These are phyloP conservation scores for Ceraceosorus guamensis DNA, from an alignment of 1,284 basidiomycete species.

Conservation along the genomic window DNA sequence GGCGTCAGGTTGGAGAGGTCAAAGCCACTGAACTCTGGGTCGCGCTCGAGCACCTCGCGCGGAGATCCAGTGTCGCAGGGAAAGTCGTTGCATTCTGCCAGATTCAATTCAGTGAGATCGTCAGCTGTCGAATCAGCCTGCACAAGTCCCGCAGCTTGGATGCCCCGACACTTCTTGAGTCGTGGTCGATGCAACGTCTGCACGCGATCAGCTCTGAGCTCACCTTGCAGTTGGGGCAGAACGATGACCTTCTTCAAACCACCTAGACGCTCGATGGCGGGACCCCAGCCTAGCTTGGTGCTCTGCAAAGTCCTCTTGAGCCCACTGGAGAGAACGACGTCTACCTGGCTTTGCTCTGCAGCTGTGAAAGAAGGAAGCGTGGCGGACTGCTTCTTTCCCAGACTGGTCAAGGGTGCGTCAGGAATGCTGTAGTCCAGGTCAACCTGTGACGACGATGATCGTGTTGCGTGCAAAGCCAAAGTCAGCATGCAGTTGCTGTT, in stretches of 20 bases:
- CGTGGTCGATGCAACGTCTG: neutral
- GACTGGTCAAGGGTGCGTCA: slow-evolving; percentile 43
- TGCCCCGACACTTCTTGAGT: too few species aligned
- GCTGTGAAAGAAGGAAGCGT: slow-evolving; percentile 27
- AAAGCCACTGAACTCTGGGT: slow-evolving; percentile 37
- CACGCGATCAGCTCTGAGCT: neutral
- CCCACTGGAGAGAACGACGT: slow-evolving; percentile 37
- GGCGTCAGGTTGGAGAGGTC: slow-evolving; percentile 40
- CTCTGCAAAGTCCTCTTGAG: slow-evolving; percentile 44
- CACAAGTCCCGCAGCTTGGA: too few species aligned
- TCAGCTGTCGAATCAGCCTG: too few species aligned
- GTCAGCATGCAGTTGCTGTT: too few species aligned
- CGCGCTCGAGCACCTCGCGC: slow-evolving; percentile 31
- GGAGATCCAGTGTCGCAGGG: slow-evolving; percentile 46
- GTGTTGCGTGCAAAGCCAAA: too few species aligned
- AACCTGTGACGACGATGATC: neutral
- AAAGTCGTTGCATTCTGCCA: slow-evolving; percentile 37
- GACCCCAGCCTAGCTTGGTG: slow-evolving; percentile 38
- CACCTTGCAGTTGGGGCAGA: slow-evolving; percentile 42
- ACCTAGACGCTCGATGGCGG: slow-evolving; percentile 36
- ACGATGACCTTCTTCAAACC: slow-evolving; percentile 29
- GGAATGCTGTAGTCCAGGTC: slow-evolving; percentile 21
- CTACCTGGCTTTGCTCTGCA: slow-evolving; percentile 23
- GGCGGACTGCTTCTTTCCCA: slow-evolving; percentile 41
- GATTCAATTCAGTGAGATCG: too few species aligned